These are phyloP conservation scores for Apiotrichum gracile DNA, from an alignment of 1,284 basidiomycete species.

Conservation along the genomic window DNA sequence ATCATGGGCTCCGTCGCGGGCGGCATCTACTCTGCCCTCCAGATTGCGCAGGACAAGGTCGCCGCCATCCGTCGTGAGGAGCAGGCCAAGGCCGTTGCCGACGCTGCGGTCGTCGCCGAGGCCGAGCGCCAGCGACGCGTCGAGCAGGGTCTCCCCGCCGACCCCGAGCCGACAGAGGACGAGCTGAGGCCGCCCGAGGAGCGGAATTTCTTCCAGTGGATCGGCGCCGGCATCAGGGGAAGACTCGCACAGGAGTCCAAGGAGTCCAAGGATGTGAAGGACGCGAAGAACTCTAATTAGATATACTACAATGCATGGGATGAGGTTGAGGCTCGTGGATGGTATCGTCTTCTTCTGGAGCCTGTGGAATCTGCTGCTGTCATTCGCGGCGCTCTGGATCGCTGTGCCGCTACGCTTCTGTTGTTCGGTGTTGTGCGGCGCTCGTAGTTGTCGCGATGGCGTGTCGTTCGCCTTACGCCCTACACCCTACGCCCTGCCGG, in stretches of 20 bases:
- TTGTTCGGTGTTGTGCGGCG: no score
- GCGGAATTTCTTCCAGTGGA: not conserved
- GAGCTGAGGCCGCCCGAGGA: not conserved
- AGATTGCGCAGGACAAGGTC: slow-evolving; percentile 34
- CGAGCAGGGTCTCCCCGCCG: not conserved
- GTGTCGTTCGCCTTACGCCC: no score
- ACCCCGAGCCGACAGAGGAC: not conserved
- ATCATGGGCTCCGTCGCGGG: slow-evolving; percentile 37
- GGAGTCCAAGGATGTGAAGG: not conserved
- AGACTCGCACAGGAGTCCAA: not conserved
- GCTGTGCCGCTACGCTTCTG: no score
- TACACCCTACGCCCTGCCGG: not conserved
- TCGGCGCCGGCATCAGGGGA: not conserved
- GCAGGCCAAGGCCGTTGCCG: slow-evolving; percentile 1
- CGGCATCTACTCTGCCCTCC: slow-evolving; percentile 24
- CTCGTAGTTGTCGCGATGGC: no score
- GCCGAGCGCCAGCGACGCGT: not conserved
- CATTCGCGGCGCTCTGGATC: no score
- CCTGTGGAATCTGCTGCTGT: no score
- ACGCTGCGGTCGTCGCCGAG: not conserved
- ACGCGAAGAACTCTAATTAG: not conserved
- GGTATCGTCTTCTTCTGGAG: not conserved
- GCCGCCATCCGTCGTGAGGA: slow-evolving; percentile 19
- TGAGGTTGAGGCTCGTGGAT: not conserved
- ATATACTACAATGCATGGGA: slow-evolving; percentile 1